Evolutionary conservation across 306 rosid genomes (phyloP).

Genomic region (Cucurbita argyrosperma): DNA sequence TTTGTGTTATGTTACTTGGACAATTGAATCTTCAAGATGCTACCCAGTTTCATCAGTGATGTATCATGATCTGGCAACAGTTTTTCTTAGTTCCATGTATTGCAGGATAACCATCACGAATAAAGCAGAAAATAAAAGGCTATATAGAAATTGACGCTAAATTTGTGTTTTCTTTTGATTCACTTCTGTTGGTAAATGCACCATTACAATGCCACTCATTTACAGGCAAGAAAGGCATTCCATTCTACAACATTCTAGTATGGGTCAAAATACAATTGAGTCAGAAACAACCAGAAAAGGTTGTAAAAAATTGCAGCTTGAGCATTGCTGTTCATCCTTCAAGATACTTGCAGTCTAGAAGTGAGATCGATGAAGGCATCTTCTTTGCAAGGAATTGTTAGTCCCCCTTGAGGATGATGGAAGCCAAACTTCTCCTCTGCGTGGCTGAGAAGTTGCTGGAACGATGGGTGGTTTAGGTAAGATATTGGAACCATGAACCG

Average conservation of each 20-base stretch:
- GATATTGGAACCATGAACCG: slow-evolving; percentile 13
- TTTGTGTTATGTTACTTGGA: no score
- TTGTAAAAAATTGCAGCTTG: neutral
- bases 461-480: slow-evolving; percentile 9
- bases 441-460: slow-evolving; percentile 5
- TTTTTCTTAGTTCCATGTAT: neutral
- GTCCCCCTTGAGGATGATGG: slow-evolving; percentile 35
- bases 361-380: slow-evolving; percentile 21
- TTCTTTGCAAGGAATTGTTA: slow-evolving; percentile 34
- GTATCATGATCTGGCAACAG: neutral
- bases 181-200: neutral
- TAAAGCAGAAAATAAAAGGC: neutral
- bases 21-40: neutral
- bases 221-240: neutral
- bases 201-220: neutral
- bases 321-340: neutral
- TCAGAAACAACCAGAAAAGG: neutral
- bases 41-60: neutral
- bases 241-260: neutral
- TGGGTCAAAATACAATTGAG: neutral
- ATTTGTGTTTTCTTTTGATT: neutral
- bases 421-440: slow-evolving; percentile 37
- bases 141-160: neutral
- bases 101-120: neutral
- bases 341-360: slow-evolving; percentile 6